Conservation (phyloP, 306 rosid genomes). For the Rosa persica region DNA sequence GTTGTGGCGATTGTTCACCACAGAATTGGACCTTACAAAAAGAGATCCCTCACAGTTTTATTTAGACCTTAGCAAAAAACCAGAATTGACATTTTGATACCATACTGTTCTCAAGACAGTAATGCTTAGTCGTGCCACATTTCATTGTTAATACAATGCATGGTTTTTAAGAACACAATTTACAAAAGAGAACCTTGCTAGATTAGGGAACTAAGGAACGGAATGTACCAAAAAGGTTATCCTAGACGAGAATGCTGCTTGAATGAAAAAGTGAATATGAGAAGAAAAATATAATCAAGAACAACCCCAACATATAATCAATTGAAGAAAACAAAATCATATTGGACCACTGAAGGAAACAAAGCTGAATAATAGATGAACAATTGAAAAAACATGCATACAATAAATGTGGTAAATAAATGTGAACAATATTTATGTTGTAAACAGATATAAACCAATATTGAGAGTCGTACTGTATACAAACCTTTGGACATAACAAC, state of each 20-base stretch:
- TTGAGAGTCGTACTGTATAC: constrained; percentile 9
- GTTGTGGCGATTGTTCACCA: not conserved
- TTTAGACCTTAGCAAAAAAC: not conserved
- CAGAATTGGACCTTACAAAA: too few species aligned
- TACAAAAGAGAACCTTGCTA: not conserved
- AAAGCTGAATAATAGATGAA: not conserved
- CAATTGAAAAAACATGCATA: not conserved
- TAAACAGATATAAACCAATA: not conserved
- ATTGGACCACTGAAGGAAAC: not conserved
- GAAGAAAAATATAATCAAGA: not conserved
- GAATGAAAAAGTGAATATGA: not conserved
- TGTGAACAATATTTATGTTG: not conserved
- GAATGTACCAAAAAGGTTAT: not conserved
- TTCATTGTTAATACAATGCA: not conserved
- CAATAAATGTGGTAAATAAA: not conserved
- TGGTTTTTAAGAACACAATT: not conserved
- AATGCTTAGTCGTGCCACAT: not conserved
- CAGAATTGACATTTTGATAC: not conserved
- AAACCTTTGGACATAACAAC: constrained; percentile 97
- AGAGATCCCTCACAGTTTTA: not conserved
- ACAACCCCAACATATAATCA: not conserved
- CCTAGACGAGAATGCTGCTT: not conserved
- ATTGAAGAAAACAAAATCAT: not conserved
- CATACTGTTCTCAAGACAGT: not conserved
- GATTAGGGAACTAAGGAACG: not conserved